Base-by-base conservation (phyloP, 108 stramenopile genomes). In the Mayamaea pseudoterrestris region DNA sequence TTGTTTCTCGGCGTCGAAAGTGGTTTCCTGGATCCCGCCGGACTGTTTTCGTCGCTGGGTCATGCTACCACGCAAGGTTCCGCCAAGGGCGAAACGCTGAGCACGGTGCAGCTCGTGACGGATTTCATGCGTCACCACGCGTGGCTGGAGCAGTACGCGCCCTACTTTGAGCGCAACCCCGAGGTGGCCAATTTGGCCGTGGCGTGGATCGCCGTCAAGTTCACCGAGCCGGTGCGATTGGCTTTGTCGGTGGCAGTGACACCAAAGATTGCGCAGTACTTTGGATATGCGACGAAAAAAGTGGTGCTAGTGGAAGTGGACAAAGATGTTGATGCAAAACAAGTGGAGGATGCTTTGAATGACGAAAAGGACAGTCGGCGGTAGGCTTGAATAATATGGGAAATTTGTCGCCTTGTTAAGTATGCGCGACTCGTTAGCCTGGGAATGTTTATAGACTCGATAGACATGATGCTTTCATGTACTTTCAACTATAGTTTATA, bases 171-270 rank as follows among this genome's bases (percentile, higher is more conserved):
- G 42, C 35, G 62, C 36, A 80, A 93, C 58, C 94, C 92, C 0
- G 56, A 69, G 40, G 53, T 76, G 36, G 85, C 86, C 2, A 93
- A 88, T 69, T 74, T 96, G 44, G 93, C 60, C 8, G 73, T 96
- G 5, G 93, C 95, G 3, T 96, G 95, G 95, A 61, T 94, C 40
- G 65, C 80, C 14, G 74, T 78, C 40, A 96, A 96, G 46, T 85
- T 94, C 46, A 90, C 93, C 3, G 95, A 96, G 61, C 95, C 95
- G 6, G 37, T 94, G 20, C 65, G 95, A 46, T 59, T 96, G 32
- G 65, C 60, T 25, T 50, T 68, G 0, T 68, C 90, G 4, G 52
- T 94, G n/a, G 66, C 66, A 6, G 34, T 92, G n/a, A 69, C 77
- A 13, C 93, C 93, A 22, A 52, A 66, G n/a, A 17, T 75, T 17